Evolutionary conservation across 257 asterid species (phyloP), one percentile per base, ranked within the genome.

Genomic region (Leptodermis oblonga): DNA sequence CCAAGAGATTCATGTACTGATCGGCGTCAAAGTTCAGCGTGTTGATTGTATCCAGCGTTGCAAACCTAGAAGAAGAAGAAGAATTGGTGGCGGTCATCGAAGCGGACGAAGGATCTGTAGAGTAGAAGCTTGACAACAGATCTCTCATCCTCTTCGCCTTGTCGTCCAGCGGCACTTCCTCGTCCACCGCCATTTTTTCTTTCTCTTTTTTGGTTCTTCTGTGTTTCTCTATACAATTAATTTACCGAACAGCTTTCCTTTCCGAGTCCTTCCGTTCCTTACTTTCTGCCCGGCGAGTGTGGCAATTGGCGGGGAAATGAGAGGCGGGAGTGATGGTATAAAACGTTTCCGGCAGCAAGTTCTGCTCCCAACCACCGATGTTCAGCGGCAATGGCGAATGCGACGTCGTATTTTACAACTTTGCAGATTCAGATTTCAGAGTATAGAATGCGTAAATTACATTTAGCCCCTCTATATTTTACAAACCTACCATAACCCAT

Each of bases 91-190:
- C 66, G 73, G 78, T 62, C 82, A 56, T 28, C n/a, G 87, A 34
- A 59, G 80, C 45, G 39, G 86, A 77, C 17, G 90, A 80, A 56
- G 89, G 84, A 81, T 94, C 97, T 60, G 91, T 85, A 26, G 98
- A 81, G 73, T 94, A 94, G 81, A 87, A 94, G 77, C 98, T 94
- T 54, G 99, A 91, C 26, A 94, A 53, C 68, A 94, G 92, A 87
- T 94, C 99, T 77, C 99, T 86, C 97, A 88, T 91, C 78, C 95
- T 82, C 92, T 88, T 91, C 14, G 99, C 96, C 86, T 94, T 94
- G 80, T 91, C 97, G 46, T 94, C 98, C 84, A 91, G 37, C 71
- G 77, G 87, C 34, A 82, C 85, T 56, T 73, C 85, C 67, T 62
- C 67, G 15, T 89, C 97, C 13, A 78, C 78, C 77, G 84, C 97